Evolutionary conservation across 257 asterid species (phyloP).

Genomic region (Cordia subcordata): DNA sequence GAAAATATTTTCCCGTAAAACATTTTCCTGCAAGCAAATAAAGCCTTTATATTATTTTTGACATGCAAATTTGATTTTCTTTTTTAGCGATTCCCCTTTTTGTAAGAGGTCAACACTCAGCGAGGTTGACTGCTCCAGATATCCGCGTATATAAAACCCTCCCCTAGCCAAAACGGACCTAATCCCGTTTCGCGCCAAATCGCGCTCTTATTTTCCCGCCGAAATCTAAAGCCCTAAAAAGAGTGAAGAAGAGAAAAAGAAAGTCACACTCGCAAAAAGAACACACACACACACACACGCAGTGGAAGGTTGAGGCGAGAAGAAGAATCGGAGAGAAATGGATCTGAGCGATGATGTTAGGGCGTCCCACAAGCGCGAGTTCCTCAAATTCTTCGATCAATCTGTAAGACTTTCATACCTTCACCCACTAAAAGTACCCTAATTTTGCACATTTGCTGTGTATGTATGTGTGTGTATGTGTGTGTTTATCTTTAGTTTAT

Average conservation of each 20-base stretch:
- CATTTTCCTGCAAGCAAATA: too few species aligned
- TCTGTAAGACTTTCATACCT: slow-evolving; percentile 33
- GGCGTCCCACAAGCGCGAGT: slow-evolving; percentile 72
- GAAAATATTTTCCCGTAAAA: too few species aligned
- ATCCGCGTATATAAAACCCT: too few species aligned
- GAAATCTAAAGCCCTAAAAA: slow-evolving; percentile 24
- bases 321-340: slow-evolving; percentile 33
- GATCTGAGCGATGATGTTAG: slow-evolving; percentile 87
- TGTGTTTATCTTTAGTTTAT: too few species aligned
- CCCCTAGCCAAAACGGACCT: not conserved
- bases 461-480: not conserved
- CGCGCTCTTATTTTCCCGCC: slow-evolving; percentile 49
- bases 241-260: not conserved
- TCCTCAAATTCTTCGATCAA: slow-evolving; percentile 86
- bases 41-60: too few species aligned
- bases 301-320: slow-evolving; percentile 5
- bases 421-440: not conserved
- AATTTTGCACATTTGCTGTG: not conserved
- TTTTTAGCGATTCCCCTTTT: too few species aligned
- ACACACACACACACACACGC: slow-evolving; percentile 1
- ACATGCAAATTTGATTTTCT: too few species aligned
- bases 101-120: too few species aligned
- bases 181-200: slow-evolving; percentile 47
- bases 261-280: not conserved
- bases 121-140: too few species aligned